Evolutionary conservation across 768 basidiomycete species (phyloP).

Genomic region (Suillus alpinus): DNA sequence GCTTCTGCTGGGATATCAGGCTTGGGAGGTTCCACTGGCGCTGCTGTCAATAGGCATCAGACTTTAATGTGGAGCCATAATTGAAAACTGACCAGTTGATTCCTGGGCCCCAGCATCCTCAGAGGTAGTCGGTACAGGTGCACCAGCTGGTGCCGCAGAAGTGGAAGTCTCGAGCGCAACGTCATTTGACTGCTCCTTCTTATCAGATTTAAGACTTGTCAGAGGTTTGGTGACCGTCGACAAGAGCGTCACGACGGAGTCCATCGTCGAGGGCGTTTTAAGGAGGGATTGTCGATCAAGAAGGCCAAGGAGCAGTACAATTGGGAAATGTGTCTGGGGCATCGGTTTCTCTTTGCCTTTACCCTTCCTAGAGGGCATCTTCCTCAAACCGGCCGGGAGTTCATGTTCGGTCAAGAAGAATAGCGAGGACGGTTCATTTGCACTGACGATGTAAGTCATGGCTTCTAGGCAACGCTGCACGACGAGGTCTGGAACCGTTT

Average conservation of each 20-base stretch:
- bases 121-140: conserved; percentile 4
- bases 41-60: background rate
- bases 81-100: conserved; percentile 1
- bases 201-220: conserved; percentile 53
- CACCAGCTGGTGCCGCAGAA: conserved; percentile 15
- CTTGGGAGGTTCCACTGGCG: conserved; percentile 21
- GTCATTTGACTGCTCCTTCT: conserved; percentile 32
- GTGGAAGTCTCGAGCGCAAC: conserved; percentile 16
- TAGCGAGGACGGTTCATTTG: conserved; percentile 79
- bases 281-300: conserved; percentile 86
- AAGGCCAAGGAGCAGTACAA: conserved; percentile 84
- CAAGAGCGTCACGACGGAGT: conserved; percentile 84
- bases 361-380: conserved; percentile 74
- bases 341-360: conserved; percentile 92
- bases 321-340: conserved; percentile 83
- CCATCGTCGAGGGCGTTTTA: conserved; percentile 87
- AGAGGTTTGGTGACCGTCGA: conserved; percentile 88
- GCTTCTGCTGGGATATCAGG: conserved; percentile 16
- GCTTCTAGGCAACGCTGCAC: conserved; percentile 94
- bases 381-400: conserved; percentile 72
- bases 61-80: background rate
- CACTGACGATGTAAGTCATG: conserved; percentile 79
- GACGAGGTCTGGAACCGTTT: conserved; percentile 87
- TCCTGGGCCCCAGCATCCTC: conserved; percentile 8
- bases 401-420: conserved; percentile 98